Conservation (phyloP, 441 rosid species). For the Euphorbia schlechtendalii region DNA sequence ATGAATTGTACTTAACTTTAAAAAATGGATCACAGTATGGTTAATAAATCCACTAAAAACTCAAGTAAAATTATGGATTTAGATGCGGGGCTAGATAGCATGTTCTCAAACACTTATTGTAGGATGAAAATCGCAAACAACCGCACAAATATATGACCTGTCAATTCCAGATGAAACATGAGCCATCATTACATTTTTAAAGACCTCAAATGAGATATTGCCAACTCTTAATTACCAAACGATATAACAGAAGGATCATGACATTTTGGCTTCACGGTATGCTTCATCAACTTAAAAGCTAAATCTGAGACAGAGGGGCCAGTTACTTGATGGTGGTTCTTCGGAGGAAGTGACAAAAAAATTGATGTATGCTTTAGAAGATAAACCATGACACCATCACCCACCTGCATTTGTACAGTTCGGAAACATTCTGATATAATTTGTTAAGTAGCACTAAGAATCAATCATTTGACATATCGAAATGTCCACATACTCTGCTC, state of each 20-base stretch:
- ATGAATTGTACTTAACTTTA: background rate
- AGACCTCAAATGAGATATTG: background rate
- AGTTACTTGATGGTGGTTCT: constrained; percentile 62
- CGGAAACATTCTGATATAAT: background rate
- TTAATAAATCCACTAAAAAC: background rate
- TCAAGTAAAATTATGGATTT: background rate
- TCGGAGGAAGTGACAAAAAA: constrained; percentile 46
- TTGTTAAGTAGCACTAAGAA: background rate
- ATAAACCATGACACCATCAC: constrained; percentile 61
- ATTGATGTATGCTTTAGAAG: constrained; percentile 56
- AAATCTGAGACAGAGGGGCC: constrained; percentile 50
- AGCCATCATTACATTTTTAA: background rate
- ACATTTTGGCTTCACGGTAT: constrained; percentile 8
- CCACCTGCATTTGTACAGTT: constrained; percentile 46
- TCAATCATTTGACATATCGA: background rate
- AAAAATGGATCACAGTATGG: background rate
- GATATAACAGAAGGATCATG: constrained; percentile 18
- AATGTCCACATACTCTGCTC: constrained; percentile 44
- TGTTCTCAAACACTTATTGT: background rate
- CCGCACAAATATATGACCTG: background rate
- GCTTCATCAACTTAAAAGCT: constrained; percentile 23
- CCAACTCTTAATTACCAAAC: constrained; percentile 20
- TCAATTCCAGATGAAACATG: background rate
- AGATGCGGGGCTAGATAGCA: background rate
- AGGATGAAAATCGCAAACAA: background rate